phyloP scores from a whole-genome alignment of 208 protist genomes.

The Trichomonas vaginalis region DNA sequence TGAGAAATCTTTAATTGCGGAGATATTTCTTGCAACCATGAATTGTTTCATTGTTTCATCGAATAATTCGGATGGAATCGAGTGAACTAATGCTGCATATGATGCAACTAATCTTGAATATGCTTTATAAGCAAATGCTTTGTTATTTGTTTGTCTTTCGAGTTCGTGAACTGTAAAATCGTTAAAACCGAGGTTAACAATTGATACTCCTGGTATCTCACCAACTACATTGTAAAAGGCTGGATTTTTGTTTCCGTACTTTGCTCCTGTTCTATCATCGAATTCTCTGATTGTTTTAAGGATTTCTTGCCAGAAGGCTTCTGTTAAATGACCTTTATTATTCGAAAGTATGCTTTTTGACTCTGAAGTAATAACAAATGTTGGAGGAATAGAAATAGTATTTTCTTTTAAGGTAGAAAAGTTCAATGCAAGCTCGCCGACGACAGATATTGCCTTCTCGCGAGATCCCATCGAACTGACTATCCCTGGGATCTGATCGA shows the following conservation, averaged over 20 bases:
- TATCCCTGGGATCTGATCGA: not conserved
- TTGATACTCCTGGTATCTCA: not conserved
- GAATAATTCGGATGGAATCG: not conserved
- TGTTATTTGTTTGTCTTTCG: not conserved
- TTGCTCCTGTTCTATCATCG: not conserved
- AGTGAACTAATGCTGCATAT: not conserved
- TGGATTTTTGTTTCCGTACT: not conserved
- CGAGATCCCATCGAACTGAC: not conserved
- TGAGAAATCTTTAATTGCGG: not conserved
- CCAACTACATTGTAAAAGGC: not conserved
- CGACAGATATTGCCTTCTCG: not conserved
- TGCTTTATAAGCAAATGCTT: not conserved
- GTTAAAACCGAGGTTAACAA: not conserved
- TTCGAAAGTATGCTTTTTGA: not conserved
- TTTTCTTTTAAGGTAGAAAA: not conserved
- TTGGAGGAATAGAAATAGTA: not conserved
- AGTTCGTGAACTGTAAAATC: not conserved
- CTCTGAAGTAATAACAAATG: not conserved
- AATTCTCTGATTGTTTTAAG: not conserved
- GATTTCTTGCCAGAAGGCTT: not conserved
- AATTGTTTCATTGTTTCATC: not conserved
- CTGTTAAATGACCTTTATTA: not conserved
- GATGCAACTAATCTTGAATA: not conserved
- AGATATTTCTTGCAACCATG: not conserved
- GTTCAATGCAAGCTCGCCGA: not conserved